Conservation (phyloP, 345 rosid species). For the Gossypioides kirkii region DNA sequence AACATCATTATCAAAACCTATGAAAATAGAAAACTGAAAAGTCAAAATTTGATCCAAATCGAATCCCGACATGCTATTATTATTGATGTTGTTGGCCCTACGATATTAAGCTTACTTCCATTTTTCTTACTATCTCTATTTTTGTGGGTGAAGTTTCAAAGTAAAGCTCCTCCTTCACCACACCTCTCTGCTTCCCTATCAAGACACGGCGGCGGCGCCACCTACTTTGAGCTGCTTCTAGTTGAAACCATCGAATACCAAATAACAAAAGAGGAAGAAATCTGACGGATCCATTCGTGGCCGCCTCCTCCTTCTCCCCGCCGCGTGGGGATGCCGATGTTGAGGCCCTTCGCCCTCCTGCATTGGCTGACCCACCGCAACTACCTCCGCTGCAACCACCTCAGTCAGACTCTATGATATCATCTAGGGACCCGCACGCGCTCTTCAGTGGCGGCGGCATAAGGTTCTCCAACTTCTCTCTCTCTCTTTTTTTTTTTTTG, state of each 20-base stretch:
- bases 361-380: slow-evolving; percentile 7
- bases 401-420: slow-evolving; percentile 20
- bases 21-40: neutral
- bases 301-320: slow-evolving; percentile 21
- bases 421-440: slow-evolving; percentile 27
- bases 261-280: slow-evolving; percentile 2
- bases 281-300: slow-evolving; percentile 26
- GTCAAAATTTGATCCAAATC: neutral
- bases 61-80: neutral
- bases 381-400: neutral
- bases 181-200: neutral
- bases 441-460: slow-evolving; percentile 48
- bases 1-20: too few species aligned
- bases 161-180: neutral
- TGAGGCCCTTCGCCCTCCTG: neutral
- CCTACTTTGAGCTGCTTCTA: neutral
- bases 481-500: neutral
- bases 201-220: neutral
- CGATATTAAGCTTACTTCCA: neutral
- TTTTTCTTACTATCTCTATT: neutral
- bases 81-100: neutral
- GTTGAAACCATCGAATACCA: neutral
- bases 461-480: slow-evolving; percentile 24
- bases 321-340: slow-evolving; percentile 27
- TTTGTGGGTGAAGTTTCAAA: neutral